These are phyloP conservation scores for Zymoseptoria passerinii DNA, from an alignment of 2,329 filamentous ascomycete species.

Conservation along the genomic window DNA sequence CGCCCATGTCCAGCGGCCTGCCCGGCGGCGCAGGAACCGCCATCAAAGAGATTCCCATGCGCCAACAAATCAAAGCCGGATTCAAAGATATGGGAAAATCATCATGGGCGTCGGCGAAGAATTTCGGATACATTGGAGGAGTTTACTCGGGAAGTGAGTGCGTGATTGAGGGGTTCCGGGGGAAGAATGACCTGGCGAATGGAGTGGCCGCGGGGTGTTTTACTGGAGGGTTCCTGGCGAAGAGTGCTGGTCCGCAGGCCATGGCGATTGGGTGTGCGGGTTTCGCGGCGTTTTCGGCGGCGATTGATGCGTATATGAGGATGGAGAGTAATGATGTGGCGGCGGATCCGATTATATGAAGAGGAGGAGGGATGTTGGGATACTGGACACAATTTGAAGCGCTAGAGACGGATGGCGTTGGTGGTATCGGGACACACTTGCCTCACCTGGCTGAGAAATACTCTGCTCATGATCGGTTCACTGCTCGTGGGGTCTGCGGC, in stretches of 20 bases:
- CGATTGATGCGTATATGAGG: slow-evolving; percentile 87
- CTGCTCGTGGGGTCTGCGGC: too few species aligned
- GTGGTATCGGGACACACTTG: neutral
- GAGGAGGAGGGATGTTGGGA: neutral
- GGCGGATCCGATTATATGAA: slow-evolving; percentile 31
- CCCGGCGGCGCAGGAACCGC: slow-evolving; percentile 38
- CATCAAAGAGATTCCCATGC: slow-evolving; percentile 61
- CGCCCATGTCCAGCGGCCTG: slow-evolving; percentile 57
- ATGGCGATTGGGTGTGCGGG: slow-evolving; percentile 80
- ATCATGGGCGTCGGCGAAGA: slow-evolving; percentile 77
- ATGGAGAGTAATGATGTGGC: slow-evolving; percentile 46
- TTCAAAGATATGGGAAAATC: slow-evolving; percentile 92
- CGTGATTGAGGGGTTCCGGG: slow-evolving; percentile 82
- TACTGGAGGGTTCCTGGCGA: slow-evolving; percentile 80
- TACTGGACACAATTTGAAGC: neutral
- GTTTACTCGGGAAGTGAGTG: slow-evolving; percentile 92
- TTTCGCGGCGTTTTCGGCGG: slow-evolving; percentile 86
- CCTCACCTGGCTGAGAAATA: neutral
- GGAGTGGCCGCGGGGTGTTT: slow-evolving; percentile 81
- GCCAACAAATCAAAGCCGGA: slow-evolving; percentile 73
- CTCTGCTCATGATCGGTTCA: neutral
- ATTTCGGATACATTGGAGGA: slow-evolving; percentile 88
- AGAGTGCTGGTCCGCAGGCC: slow-evolving; percentile 81
- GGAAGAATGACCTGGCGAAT: slow-evolving; percentile 89
- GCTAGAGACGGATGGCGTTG: neutral